Evolutionary conservation across 805 yeast genomes (phyloP), one percentile per base, ranked within the genome.

Genomic region (Wickerhamiella hasegawae): DNA sequence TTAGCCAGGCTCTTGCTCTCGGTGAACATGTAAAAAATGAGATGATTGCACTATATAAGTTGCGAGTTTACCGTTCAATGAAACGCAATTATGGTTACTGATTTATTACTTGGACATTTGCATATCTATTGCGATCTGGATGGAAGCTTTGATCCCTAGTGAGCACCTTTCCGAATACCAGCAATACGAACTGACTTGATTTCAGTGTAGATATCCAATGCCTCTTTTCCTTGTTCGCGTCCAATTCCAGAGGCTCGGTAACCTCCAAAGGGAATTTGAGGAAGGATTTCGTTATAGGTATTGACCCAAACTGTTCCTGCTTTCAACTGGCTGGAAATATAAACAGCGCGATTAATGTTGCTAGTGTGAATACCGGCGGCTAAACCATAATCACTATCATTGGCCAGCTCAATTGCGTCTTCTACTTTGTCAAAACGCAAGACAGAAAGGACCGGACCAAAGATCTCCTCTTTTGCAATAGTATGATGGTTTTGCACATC

Each of bases 291-390:
- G 48, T 76, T 76, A 35, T 76, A 72, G 12, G 76, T 65, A 57
- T 77, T 77, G 48, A 77, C 35, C 87, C 94, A 87, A 46, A 85
- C 73, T 39, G 87, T 80, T 54, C 97, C 97, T 40, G 94, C 77
- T 49, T 75, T 71, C 38, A 85, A 60, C 54, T 73, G 71, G 59
- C 69, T 66, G 30, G 94, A 66, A 43, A 81, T 85, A 38, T 71
- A 71, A 48, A 78, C 63, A 25, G 92, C 85, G 51, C 75, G 77
- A 63, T 69, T 69, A 45, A 85, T 57, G 60, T 77, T 74, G 35
- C 62, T 58, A 40, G 96, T 75, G 65, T 83, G 93, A 38, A 85
- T 64, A 60, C 93, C 94, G 41, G 95, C 93, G 29, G 57, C 59
- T 3, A 55, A 48, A 43, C 96, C 97, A 58, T 78, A 85, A 36